Evolutionary conservation across 768 basidiomycete genomes (phyloP), one percentile per base, ranked within the genome.

Genomic region (Punctularia strigosozonata): DNA sequence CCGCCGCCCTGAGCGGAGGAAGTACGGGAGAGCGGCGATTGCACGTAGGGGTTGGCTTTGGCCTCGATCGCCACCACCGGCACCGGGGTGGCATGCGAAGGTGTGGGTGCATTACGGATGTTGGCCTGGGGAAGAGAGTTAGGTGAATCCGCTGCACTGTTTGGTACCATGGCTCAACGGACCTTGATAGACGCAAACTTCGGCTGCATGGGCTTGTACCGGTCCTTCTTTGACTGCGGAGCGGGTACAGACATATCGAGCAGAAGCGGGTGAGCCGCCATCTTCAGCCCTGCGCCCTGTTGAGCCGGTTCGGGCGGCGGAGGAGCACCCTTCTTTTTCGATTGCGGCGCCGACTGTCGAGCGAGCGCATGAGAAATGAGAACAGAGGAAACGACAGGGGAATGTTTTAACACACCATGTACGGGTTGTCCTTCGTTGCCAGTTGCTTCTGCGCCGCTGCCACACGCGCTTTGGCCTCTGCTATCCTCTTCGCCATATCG

Each of bases 201-300:
- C 36, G 95, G 95, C 46, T 92, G 91, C 92, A 99, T 97, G 14
- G 94, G 90, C 56, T 92, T 94, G 61, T 95, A 95, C 44, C 84
- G 65, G 57, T 95, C 88, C 58, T 92, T 89, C 61, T 85, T 86
- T 20, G 79, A 80, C 58, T 80, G 79, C 3, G 70, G 72, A 3
- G 69, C 62, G 3, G 62, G 51, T 5, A 73, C 64, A 0, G 80
- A 71, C 4, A 65, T 70, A 32, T 90, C 87, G 25, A 91, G 66
- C 19, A 94, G 58, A 18, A 91, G 64, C 2, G 89, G 89, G 55
- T 92, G 89, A 0, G 88, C 88, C 2, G 86, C 78, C 84, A 91
- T 90, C 56, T 86, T 86, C 38, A 91, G 62, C 13, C 87, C 87
- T 4, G 79, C 79, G 35, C 87, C 84, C 57, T 81, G 81, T 30